Evolutionary conservation across 345 rosid species (phyloP), one percentile per base, ranked within the genome.

Genomic region (Mercurialis annua): DNA sequence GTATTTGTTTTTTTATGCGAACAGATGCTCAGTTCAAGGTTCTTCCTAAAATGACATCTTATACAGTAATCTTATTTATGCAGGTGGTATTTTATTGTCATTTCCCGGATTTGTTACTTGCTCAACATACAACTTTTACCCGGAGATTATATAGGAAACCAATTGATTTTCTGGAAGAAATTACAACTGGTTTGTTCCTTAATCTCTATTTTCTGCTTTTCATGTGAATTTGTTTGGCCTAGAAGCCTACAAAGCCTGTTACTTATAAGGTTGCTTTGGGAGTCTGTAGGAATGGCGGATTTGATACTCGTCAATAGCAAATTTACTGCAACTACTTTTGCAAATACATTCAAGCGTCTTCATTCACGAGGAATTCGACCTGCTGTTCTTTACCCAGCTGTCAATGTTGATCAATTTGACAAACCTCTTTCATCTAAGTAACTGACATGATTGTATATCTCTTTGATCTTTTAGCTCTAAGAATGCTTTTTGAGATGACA

Each of bases 41-140:
- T 59, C 46, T 54, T 55, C 17, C 20, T 26, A 6, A 17, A 16
- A 4, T 31, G 30, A 14, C 64, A 62, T 59, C 66, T 70, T 15
- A 51, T 29, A 40, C 34, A 40, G 23, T 20, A 18, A 36, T 26
- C 59, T 49, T 26, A 17, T 52, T 74, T 49, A 63, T 62, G 30
- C 81, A 87, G 96, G 92, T 91, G 68, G 82, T 86, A 44, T 94
- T 90, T 82, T 94, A 94, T 75, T 94, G 99, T 79, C 96, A 94
- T 81, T 94, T 94, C 73, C 93, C 95, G 0, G 97, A 94, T 78
- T 63, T 94, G 63, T 78, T 94, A 58, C 73, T 91, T 26, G 99
- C 97, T 76, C 86, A 94, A 65, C 96, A 83, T 72, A 79, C 96
- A 27, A 87, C 90, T n/a, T 4, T 77, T 63, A 83, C 89, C n/a